Conservation (phyloP, 2,329 filamentous ascomycete genomes). For the Arthrobotrys entomopaga region DNA sequence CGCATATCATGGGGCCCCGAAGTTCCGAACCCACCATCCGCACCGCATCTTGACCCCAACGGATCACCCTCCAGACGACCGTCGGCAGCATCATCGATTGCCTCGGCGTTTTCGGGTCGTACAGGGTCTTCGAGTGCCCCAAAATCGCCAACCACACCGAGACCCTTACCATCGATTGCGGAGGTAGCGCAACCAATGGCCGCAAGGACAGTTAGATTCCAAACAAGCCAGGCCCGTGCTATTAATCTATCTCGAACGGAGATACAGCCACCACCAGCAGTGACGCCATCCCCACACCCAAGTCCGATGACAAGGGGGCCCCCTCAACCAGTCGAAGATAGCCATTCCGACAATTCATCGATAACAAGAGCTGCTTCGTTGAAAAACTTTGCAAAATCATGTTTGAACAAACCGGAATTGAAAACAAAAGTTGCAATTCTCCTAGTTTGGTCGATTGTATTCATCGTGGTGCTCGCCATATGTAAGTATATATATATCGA, state of each 20-base stretch:
- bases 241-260: constrained; percentile 6
- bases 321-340: neutral
- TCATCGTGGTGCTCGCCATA: constrained; percentile 43
- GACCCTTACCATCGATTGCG: constrained; percentile 43
- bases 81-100: constrained; percentile 17
- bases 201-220: neutral
- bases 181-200: constrained; percentile 22
- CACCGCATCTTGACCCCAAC: constrained; percentile 18
- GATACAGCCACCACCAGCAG: constrained; percentile 1
- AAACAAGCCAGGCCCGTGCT: constrained; percentile 9
- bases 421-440: constrained; percentile 52
- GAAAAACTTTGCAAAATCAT: constrained; percentile 38
- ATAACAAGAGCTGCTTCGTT: constrained; percentile 25
- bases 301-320: neutral
- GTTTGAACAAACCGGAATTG: constrained; percentile 34
- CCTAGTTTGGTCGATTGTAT: constrained; percentile 51
- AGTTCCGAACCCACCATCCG: constrained; percentile 17
- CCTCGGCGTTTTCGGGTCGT: constrained; percentile 11
- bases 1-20: constrained; percentile 41
- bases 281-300: neutral
- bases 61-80: constrained; percentile 32
- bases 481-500: constrained; percentile 44
- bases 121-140: constrained; percentile 26
- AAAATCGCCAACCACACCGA: constrained; percentile 41
- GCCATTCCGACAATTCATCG: neutral